Evolutionary conservation across 2,329 filamentous ascomycete genomes (phyloP), one percentile per base, ranked within the genome.

Genomic region (Microdochium paspali): DNA sequence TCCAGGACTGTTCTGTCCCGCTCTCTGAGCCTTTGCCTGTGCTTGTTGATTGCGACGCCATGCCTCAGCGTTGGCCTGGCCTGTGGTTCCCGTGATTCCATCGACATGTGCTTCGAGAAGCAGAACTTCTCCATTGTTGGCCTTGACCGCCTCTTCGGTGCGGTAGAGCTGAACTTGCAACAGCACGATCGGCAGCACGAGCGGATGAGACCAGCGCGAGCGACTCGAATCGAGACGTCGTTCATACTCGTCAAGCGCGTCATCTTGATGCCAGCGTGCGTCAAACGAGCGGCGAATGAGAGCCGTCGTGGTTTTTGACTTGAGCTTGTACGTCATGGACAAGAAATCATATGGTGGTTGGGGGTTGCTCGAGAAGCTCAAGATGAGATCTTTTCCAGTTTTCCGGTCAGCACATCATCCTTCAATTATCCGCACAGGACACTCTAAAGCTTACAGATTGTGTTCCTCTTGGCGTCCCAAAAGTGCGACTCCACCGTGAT

Each of bases 271-370:
- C 49, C 65, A 60, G 12, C 64, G 54, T 1, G 67, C 65, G 48
- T 71, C 65, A 53, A 67, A 70, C 0, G 68, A 71, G 44, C 71
- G 68, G 4, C 70, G 62, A 31, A 72, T 62, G 6, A 73, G 54
- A 20, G 69, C 64, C 1, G 65, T 71, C 2, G 69, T 60, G 2
- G 61, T 64, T 20, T 63, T 63, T 7, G 61, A 63, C 9, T 60
- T 54, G 30, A 73, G 54, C 47, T 65, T 61, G 54, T 72, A 72
- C 4, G 67, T 66, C 66, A 72, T 68, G 39, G 69, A 72, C 10
- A 72, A 57, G 51, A 72, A 73, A 54, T 73, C 70, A 44, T 68
- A 72, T 0, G 70, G 69, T 0, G 70, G 68, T 40, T 64, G 66
- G 21, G 70, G 67, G 46, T 68, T 66, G 21, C 63, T 62, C 3